These are phyloP conservation scores for Zea luxurians DNA, from an alignment of 176 grass and related monocot species.

Conservation along the genomic window DNA sequence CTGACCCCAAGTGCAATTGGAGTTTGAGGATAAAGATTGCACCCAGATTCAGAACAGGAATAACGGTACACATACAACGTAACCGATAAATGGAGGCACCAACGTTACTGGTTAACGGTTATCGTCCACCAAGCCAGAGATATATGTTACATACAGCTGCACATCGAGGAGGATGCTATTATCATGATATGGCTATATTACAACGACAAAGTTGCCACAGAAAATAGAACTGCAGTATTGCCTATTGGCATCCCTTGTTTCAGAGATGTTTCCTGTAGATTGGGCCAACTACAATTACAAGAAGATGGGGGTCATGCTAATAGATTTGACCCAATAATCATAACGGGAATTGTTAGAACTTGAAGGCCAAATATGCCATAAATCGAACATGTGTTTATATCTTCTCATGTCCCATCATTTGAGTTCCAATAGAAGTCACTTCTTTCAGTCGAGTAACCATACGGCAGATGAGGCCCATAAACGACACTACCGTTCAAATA, in stretches of 20 bases:
- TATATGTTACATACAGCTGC: constrained; percentile 5
- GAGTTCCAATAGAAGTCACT: constrained; percentile 60
- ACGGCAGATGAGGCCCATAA: constrained; percentile 79
- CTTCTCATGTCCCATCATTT: constrained; percentile 36
- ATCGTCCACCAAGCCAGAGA: not conserved
- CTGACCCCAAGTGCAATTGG: too few species aligned
- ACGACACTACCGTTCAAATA: constrained; percentile 64
- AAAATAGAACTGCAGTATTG: not conserved
- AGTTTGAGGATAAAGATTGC: too few species aligned
- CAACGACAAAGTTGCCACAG: not conserved
- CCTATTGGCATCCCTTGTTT: constrained; percentile 7
- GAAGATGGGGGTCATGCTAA: constrained; percentile 46
- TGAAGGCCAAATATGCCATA: constrained; percentile 28
- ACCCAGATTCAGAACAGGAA: too few species aligned
- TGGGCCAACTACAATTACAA: constrained; percentile 40
- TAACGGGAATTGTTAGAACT: constrained; percentile 45
- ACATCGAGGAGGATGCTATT: constrained; percentile 22
- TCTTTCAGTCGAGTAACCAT: constrained; percentile 55
- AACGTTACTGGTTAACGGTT: too few species aligned
- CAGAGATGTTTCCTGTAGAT: constrained; percentile 21
- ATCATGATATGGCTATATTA: constrained; percentile 34
- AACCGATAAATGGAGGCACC: too few species aligned
- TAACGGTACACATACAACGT: too few species aligned
- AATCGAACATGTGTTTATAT: constrained; percentile 18
- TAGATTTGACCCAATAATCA: constrained; percentile 47